Evolutionary conservation across 2,329 filamentous ascomycete species (phyloP).

Genomic region (Fusarium irregulare): DNA sequence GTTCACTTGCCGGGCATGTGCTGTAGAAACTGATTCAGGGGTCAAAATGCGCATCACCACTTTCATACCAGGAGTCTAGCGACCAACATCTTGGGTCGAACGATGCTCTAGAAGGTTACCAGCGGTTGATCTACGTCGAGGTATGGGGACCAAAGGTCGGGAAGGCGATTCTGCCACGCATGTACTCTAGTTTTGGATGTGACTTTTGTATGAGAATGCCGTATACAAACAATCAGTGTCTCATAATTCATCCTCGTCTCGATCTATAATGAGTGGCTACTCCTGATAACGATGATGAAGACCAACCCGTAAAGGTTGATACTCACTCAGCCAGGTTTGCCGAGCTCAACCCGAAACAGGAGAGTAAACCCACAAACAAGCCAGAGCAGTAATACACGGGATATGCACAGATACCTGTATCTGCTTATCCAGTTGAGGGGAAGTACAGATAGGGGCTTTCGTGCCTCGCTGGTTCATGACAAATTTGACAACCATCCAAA

Average conservation of each 20-base stretch:
- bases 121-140: neutral
- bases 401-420: neutral
- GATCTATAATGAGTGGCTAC: neutral
- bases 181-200: neutral
- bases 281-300: neutral
- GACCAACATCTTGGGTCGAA: fast-evolving
- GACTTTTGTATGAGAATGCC: neutral
- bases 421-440: too few species aligned
- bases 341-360: neutral
- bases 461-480: too few species aligned
- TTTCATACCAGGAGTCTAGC: neutral
- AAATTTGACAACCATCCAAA: too few species aligned
- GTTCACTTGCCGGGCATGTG: neutral
- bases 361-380: neutral
- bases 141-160: fast-evolving
- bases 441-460: too few species aligned
- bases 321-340: neutral
- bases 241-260: neutral
- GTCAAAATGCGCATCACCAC: neutral
- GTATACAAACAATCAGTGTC: neutral
- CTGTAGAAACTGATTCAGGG: neutral
- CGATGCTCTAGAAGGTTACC: fast-evolving
- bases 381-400: too few species aligned
- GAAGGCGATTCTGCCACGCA: neutral
- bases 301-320: neutral